Evolutionary conservation across 1,284 basidiomycete genomes (phyloP).

Genomic region (Ceratobasidium sp.): DNA sequence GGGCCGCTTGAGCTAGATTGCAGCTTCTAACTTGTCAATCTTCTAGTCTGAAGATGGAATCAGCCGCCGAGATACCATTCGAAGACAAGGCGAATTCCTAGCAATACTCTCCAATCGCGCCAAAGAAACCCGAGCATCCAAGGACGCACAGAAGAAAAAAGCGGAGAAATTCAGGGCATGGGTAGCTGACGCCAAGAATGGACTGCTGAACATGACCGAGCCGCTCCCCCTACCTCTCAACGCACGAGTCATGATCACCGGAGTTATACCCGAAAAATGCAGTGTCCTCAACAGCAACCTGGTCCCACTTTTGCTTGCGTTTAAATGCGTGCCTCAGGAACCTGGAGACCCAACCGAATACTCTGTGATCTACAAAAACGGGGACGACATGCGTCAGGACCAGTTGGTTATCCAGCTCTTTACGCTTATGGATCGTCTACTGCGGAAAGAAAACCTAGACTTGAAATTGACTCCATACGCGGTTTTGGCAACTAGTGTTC

Average conservation of each 20-base stretch:
- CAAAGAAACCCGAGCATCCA: constrained; percentile 87
- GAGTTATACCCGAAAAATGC: constrained; percentile 91
- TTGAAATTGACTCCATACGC: constrained; percentile 93
- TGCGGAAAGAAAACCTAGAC: constrained; percentile 96
- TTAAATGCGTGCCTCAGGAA: constrained; percentile 78
- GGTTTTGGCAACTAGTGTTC: constrained; percentile 91
- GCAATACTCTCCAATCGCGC: constrained; percentile 86
- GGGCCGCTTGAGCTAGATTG: background rate
- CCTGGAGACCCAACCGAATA: constrained; percentile 67
- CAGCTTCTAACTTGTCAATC: constrained; percentile 41
- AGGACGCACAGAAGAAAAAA: constrained; percentile 95
- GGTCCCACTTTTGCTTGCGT: constrained; percentile 90
- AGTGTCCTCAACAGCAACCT: constrained; percentile 98
- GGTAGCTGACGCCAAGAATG: constrained; percentile 87
- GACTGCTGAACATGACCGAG: constrained; percentile 74
- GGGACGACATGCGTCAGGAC: constrained; percentile 98
- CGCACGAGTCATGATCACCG: constrained; percentile 82
- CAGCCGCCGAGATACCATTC: constrained; percentile 83
- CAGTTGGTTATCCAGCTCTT: constrained; percentile 98
- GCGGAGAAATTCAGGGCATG: constrained; percentile 92
- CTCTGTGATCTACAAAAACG: constrained; percentile 98
- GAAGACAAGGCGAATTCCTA: constrained; percentile 87
- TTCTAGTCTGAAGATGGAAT: constrained; percentile 76
- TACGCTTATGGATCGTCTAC: constrained; percentile 94
- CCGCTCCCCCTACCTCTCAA: constrained; percentile 92